Percentiles rank a stretch among this genome's conserved stretches.
phyloP scores from a whole-genome alignment of 2,329 filamentous ascomycete genomes.

The Westerdykella sp. region DNA sequence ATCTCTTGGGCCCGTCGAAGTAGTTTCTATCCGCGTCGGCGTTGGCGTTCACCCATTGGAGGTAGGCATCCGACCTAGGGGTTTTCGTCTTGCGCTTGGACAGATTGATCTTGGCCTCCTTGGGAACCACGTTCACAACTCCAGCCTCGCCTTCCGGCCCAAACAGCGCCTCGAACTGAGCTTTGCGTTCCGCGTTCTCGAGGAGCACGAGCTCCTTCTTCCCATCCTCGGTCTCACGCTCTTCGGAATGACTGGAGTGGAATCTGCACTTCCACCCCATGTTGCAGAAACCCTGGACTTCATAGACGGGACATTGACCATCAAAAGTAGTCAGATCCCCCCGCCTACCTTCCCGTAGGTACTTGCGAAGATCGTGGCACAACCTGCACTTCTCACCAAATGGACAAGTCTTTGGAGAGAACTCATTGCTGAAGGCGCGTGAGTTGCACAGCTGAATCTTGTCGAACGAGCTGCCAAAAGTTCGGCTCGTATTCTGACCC shows the following conservation, averaged over 20 bases:
- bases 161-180: constrained; percentile 40
- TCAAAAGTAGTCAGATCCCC: constrained; percentile 70
- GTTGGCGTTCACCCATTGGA: constrained; percentile 69
- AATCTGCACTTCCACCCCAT: constrained; percentile 95
- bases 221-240: constrained; percentile 71
- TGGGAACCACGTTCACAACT: constrained; percentile 67
- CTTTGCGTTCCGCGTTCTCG: constrained; percentile 48
- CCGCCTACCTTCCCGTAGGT: constrained; percentile 74
- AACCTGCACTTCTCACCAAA: constrained; percentile 77
- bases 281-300: constrained; percentile 66
- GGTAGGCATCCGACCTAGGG: constrained; percentile 67
- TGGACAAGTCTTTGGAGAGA: constrained; percentile 67
- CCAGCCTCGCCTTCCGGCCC: constrained; percentile 48
- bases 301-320: constrained; percentile 76
- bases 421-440: constrained; percentile 65
- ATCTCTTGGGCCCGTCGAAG: constrained; percentile 17
- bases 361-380: constrained; percentile 78
- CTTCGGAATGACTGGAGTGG: constrained; percentile 76
- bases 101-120: constrained; percentile 66
- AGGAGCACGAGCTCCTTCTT: constrained; percentile 73
- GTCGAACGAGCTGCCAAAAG: constrained; percentile 75
- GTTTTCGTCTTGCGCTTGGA: constrained; percentile 65
- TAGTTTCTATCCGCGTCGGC: constrained; percentile 33
- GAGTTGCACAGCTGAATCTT: constrained; percentile 71
- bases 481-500: constrained; percentile 77